Percentiles rank a stretch among this genome's conserved stretches.
Evolutionary conservation across 1,284 basidiomycete species (phyloP).

Genomic region (Heterobasidion irregulare): DNA sequence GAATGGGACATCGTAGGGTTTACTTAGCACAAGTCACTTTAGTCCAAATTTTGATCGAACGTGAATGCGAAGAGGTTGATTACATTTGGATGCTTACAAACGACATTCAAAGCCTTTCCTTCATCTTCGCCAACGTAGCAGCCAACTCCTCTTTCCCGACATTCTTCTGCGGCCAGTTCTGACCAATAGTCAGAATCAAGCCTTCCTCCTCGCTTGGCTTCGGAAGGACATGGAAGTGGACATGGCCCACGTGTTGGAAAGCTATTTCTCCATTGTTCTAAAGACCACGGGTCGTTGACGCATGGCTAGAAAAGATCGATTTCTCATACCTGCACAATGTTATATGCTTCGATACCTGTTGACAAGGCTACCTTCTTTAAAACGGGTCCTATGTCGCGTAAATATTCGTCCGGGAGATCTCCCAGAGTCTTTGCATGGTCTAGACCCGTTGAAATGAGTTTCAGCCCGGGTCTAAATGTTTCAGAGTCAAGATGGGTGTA

Average conservation of each 20-base stretch:
- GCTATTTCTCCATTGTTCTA: slow-evolving; percentile 33
- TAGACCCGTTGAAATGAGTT: slow-evolving; percentile 11
- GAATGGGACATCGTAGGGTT: too few relatives aligned
- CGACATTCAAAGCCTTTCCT: background rate
- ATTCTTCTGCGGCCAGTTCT: slow-evolving; percentile 26
- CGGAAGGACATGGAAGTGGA: slow-evolving; percentile 33
- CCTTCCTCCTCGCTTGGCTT: slow-evolving; percentile 30
- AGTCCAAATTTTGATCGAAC: too few relatives aligned
- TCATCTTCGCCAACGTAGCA: slow-evolving; percentile 9
- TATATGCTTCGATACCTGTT: slow-evolving; percentile 48
- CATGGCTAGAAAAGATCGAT: background rate
- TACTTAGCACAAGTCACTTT: too few relatives aligned
- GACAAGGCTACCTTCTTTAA: slow-evolving; percentile 56
- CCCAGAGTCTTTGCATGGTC: slow-evolving; percentile 44
- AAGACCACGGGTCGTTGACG: background rate
- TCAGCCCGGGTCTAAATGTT: too few relatives aligned
- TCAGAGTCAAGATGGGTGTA: background rate
- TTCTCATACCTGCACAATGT: slow-evolving; percentile 41
- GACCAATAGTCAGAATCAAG: slow-evolving; percentile 18
- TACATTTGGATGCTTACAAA: too few relatives aligned
- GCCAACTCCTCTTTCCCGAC: slow-evolving; percentile 22
- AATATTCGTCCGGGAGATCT: slow-evolving; percentile 48
- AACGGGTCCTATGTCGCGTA: slow-evolving; percentile 42
- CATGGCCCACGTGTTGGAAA: slow-evolving; percentile 33
- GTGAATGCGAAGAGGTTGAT: too few relatives aligned